These are phyloP conservation scores for Dendrobium officinale DNA, from an alignment of 106 monocot genomes.

Conservation along the genomic window DNA sequence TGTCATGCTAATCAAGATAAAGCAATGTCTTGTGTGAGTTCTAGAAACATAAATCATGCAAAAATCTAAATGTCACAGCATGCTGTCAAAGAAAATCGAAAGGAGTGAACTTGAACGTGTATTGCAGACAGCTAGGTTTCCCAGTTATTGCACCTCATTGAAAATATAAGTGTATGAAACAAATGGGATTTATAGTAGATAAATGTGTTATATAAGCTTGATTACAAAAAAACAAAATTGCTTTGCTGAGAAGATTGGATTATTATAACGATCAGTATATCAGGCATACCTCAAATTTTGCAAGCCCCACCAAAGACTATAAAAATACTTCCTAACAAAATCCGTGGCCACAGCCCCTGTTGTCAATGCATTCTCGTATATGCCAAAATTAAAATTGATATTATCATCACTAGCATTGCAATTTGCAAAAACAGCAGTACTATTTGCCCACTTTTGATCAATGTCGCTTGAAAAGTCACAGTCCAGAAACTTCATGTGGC, in stretches of 20 bases:
- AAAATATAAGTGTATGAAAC: neutral
- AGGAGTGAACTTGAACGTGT: neutral
- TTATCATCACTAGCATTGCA: constrained; percentile 39
- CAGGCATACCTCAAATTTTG: constrained; percentile 71
- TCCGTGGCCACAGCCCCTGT: constrained; percentile 36
- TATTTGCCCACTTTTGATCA: constrained; percentile 37
- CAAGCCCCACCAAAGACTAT: constrained; percentile 96
- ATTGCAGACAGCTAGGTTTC: neutral
- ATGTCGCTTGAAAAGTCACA: constrained; percentile 27
- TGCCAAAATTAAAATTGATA: constrained; percentile 61
- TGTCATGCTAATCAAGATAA: no score
- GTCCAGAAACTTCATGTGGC: constrained; percentile 40
- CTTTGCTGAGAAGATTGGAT: neutral
- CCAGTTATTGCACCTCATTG: neutral
- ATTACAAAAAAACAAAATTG: neutral
- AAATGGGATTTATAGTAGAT: neutral
- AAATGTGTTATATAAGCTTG: neutral
- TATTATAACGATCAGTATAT: neutral
- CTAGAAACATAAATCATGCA: no score
- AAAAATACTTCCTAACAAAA: constrained; percentile 77
- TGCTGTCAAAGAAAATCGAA: neutral
- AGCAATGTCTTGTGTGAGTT: no score
- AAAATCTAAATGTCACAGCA: neutral
- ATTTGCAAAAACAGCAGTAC: constrained; percentile 46
- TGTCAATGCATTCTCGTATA: constrained; percentile 41